Evolutionary conservation across 805 yeast species (phyloP).

Genomic region (Kuraishia ogatae): DNA sequence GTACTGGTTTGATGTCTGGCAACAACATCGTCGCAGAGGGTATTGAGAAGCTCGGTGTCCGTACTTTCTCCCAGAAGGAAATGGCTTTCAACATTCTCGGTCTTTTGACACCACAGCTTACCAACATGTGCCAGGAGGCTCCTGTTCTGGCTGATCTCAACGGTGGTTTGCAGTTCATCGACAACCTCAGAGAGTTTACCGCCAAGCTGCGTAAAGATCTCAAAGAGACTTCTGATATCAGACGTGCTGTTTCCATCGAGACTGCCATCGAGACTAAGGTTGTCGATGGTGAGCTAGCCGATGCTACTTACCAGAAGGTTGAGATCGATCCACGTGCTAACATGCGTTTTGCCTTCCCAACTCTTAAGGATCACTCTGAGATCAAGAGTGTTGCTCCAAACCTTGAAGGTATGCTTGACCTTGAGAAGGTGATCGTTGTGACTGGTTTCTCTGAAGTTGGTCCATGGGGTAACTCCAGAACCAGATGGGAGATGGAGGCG

Average conservation of each 20-base stretch:
- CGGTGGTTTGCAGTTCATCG: constrained; percentile 95
- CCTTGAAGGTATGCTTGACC: constrained; percentile 84
- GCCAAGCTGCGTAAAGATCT: constrained; percentile 69
- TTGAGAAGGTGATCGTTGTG: constrained; percentile 86
- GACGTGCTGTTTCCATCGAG: constrained; percentile 94
- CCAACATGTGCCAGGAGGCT: constrained; percentile 78
- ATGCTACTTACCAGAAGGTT: constrained; percentile 72
- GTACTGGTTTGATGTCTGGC: constrained; percentile 97
- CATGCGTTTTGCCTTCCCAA: constrained; percentile 90
- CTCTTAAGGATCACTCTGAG: constrained; percentile 66
- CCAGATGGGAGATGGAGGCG: constrained; percentile 99
- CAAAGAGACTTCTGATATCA: constrained; percentile 77
- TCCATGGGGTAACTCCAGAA: constrained; percentile 99
- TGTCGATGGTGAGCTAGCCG: constrained; percentile 82
- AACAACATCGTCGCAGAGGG: constrained; percentile 98
- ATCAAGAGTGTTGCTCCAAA: constrained; percentile 62
- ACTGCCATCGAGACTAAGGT: constrained; percentile 80
- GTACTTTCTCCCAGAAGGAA: constrained; percentile 97
- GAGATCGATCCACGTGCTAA: constrained; percentile 89
- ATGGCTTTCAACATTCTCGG: constrained; percentile 99
- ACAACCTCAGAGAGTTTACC: constrained; percentile 84
- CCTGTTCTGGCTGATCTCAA: constrained; percentile 98
- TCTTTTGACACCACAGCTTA: constrained; percentile 79
- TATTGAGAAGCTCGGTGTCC: constrained; percentile 88
- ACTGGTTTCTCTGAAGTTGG: constrained; percentile 99